These are phyloP conservation scores for Cocos nucifera DNA, from an alignment of 176 grass and related monocot genomes.

Conservation along the genomic window DNA sequence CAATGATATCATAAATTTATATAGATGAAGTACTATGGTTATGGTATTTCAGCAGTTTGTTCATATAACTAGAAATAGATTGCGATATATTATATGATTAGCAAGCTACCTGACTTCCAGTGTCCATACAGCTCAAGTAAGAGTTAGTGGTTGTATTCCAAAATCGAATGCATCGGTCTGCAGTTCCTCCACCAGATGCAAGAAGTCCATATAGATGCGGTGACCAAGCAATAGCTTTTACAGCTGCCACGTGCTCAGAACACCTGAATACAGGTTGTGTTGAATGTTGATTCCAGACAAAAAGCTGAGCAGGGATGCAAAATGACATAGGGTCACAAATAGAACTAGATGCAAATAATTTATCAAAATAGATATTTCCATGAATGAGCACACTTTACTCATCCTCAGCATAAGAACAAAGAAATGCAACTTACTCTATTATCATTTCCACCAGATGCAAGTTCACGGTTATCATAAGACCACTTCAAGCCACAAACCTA, in stretches of 20 bases:
- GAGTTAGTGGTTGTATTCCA: conserved; percentile 94
- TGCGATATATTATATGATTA: background rate
- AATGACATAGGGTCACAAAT: no score
- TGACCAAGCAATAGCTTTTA: conserved; percentile 99
- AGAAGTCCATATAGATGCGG: conserved; percentile 91
- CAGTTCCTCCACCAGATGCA: conserved; percentile 96
- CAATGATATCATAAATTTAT: no score
- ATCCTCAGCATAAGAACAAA: no score
- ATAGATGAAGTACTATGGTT: no score
- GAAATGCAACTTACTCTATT: conserved; percentile 54
- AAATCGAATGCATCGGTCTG: conserved; percentile 95
- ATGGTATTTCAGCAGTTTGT: no score
- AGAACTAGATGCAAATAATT: no score
- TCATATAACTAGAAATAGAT: no score
- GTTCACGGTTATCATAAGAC: conserved; percentile 91
- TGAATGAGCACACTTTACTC: no score
- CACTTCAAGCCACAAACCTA: conserved; percentile 97
- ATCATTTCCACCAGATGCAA: conserved; percentile 94
- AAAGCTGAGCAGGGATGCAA: conserved; percentile 44
- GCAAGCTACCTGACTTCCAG: conserved; percentile 81
- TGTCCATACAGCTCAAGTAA: conserved; percentile 77
- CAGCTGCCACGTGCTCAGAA: conserved; percentile 91
- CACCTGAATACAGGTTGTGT: conserved; percentile 74
- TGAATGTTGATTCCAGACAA: conserved; percentile 98
- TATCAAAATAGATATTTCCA: no score